These are phyloP conservation scores for Isochrysis galbana DNA, from an alignment of 78 protist genomes.

Conservation along the genomic window DNA sequence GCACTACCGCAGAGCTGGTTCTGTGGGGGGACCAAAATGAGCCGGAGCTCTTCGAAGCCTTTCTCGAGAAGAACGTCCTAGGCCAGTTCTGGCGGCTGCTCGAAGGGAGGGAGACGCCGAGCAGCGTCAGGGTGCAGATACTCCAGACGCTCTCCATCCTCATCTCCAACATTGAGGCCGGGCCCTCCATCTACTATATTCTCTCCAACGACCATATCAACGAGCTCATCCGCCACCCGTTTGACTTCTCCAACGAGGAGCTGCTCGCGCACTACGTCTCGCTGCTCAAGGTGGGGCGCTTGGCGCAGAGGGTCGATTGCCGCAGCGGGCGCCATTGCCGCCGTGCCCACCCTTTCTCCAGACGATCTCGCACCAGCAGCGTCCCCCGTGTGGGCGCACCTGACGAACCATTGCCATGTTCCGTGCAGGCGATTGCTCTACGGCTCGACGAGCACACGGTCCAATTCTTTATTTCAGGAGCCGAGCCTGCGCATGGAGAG, in stretches of 20 bases:
- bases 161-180: constrained; percentile 64
- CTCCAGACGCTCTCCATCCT: constrained; percentile 61
- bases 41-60: neutral
- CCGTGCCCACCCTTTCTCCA: too few relatives aligned
- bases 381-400: too few relatives aligned
- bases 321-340: too few relatives aligned
- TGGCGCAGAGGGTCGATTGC: too few relatives aligned
- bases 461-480: constrained; percentile 84
- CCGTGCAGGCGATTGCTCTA: constrained; percentile 64
- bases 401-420: too few relatives aligned
- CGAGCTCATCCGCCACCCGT: constrained; percentile 64
- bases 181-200: constrained; percentile 67
- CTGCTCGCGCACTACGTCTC: constrained; percentile 81
- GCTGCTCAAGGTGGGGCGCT: constrained; percentile 75
- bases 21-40: constrained; percentile 23
- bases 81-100: neutral
- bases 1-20: neutral
- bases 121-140: neutral
- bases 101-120: neutral
- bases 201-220: constrained; percentile 82
- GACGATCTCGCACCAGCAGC: too few relatives aligned
- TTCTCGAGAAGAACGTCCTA: neutral
- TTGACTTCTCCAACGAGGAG: constrained; percentile 80
- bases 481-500: too few relatives aligned
- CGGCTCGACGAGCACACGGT: constrained; percentile 69